Percentiles rank a stretch among this genome's conserved stretches.
These are phyloP conservation scores for Botrytis medusae DNA, from an alignment of 2,329 filamentous ascomycete species.

Conservation along the genomic window DNA sequence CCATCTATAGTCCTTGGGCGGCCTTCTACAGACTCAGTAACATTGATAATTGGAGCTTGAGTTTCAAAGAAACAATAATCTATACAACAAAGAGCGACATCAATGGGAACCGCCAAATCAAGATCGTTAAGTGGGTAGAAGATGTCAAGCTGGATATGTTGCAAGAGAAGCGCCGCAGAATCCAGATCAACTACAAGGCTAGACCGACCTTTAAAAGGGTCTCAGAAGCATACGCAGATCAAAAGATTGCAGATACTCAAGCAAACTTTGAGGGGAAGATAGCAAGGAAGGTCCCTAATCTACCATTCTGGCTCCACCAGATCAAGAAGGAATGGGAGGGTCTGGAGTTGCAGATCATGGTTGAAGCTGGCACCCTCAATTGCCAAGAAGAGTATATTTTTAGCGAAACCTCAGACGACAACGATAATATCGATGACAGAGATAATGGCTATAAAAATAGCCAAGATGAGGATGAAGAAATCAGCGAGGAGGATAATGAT, in stretches of 20 bases:
- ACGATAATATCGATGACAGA: fast-evolving
- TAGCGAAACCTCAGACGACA: not conserved
- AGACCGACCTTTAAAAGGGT: not conserved
- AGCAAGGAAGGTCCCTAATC: not conserved
- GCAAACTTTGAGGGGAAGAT: not conserved
- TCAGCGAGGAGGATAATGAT: not conserved
- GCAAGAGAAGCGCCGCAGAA: not conserved
- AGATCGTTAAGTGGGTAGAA: not conserved
- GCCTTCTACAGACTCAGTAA: not conserved
- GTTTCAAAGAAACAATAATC: not conserved
- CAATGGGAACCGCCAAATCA: not conserved
- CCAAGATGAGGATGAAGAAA: not conserved
- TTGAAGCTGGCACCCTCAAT: not conserved
- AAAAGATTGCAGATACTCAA: not conserved
- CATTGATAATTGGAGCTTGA: not conserved
- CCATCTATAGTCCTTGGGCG: not conserved
- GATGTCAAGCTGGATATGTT: not conserved
- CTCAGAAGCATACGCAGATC: not conserved
- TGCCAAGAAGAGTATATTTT: not conserved
- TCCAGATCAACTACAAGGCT: not conserved
- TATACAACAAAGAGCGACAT: not conserved
- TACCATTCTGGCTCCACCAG: not conserved
- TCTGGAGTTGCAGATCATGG: not conserved
- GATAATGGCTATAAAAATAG: not conserved
- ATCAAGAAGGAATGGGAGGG: not conserved